phyloP scores from a whole-genome alignment of 768 basidiomycete genomes.

The Calocera cornea region DNA sequence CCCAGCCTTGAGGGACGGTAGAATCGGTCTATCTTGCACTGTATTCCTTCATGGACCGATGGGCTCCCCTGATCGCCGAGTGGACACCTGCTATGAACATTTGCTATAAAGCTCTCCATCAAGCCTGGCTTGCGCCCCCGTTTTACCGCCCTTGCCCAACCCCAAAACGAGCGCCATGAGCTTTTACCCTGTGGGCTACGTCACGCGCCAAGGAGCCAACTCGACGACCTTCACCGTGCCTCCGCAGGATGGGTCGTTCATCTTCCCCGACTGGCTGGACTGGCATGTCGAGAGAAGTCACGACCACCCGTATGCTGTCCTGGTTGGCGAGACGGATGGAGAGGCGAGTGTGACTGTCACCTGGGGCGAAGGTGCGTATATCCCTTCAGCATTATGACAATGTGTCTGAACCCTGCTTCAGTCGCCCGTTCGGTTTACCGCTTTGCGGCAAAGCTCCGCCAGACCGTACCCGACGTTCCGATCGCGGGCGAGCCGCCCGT shows the following conservation, averaged over 20 bases:
- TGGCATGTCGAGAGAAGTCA: neutral
- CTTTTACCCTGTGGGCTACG: neutral
- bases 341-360: too few species aligned
- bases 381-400: too few species aligned
- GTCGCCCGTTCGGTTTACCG: neutral
- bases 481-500: neutral
- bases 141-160: too few species aligned
- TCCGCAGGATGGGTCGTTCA: neutral
- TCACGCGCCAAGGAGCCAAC: neutral
- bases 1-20: too few species aligned
- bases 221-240: neutral
- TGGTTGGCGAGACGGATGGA: neutral
- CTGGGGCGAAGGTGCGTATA: too few species aligned
- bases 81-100: too few species aligned
- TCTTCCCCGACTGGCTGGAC: neutral
- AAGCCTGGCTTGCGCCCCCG: too few species aligned
- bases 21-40: too few species aligned
- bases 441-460: neutral
- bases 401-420: neutral
- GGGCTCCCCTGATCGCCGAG: too few species aligned
- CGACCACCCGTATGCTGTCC: neutral
- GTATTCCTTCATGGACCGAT: too few species aligned
- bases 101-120: too few species aligned
- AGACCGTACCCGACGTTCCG: neutral
- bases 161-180: too few species aligned